Conservation (phyloP, 2,329 filamentous ascomycete genomes). For the Venturiaceae sp. region DNA sequence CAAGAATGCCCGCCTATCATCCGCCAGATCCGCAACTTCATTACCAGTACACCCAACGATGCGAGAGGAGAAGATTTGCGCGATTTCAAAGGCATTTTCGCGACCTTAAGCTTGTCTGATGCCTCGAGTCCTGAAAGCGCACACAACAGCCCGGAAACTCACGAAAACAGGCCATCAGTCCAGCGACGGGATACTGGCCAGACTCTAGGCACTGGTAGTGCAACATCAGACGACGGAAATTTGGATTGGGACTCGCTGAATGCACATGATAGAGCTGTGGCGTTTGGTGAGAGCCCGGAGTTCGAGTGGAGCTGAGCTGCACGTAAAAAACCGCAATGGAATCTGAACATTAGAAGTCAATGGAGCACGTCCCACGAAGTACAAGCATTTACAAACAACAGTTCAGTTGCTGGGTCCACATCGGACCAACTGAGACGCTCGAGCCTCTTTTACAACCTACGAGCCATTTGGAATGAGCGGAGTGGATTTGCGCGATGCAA, state of each 20-base stretch:
- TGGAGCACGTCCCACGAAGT: not conserved
- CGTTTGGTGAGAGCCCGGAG: constrained; percentile 1
- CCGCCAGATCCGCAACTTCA: constrained; percentile 67
- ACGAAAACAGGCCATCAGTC: not conserved
- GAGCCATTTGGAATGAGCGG: not conserved
- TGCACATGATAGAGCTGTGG: not conserved
- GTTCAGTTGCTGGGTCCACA: not conserved
- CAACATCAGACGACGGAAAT: not conserved
- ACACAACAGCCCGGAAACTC: not conserved
- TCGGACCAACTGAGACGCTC: not conserved
- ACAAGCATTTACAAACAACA: not conserved
- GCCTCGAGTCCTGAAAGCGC: constrained; percentile 1
- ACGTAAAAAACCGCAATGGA: not conserved
- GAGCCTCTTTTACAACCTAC: not conserved
- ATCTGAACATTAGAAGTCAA: not conserved
- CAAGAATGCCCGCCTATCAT: constrained; percentile 69
- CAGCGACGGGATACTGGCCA: not conserved
- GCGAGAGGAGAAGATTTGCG: constrained; percentile 53
- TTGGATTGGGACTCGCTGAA: not conserved
- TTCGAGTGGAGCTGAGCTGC: constrained; percentile 6
- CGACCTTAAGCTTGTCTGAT: not conserved
- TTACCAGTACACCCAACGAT: constrained; percentile 45
- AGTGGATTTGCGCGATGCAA: not conserved
- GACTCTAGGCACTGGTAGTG: not conserved
- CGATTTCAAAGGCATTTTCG: constrained; percentile 63